Base-by-base conservation (phyloP, 805 yeast genomes). In the Zygoascus biomembranicola region DNA sequence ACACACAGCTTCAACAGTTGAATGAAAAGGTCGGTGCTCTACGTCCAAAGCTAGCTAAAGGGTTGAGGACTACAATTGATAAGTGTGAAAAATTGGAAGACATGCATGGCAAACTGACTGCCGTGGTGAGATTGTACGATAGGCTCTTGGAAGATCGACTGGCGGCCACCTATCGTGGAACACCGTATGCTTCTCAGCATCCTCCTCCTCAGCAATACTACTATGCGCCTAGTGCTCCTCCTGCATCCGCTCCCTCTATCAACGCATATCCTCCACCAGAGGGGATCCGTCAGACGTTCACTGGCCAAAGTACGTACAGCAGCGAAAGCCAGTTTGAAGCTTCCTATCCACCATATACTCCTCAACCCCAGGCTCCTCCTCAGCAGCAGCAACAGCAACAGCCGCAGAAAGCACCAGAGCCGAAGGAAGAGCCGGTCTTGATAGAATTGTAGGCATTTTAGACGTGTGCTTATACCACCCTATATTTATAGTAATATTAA, bases 121-220 rank as follows among this genome's bases (percentile, higher is more conserved):
- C 89, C 5, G 83, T 88, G 32, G 78, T 82, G 63, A 77, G 85
- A 56, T 72, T 85, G n/a, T 90, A 89, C 62, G 95, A 89, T 65
- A 79, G 78, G 55, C 75, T 85, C 49, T 72, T 89, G 55, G 95
- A 90, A 55, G 70, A 73, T 31, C 67, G 82, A 64, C 67, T 76
- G 57, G 66, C 74, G 62, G 65, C 69, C 55, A 67, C 78, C 58
- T 61, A 71, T 42, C 56, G 49, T 31, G 55, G 57, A 43, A 59
- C 47, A 44, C 13, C 47, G 16, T n/a, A 44, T 44, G 32, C 32
- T 4, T 42, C 45, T 39, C 53, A 45, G 11, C 32, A 18, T 16
- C 32, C 43, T 14, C 56, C 44, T 18, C 43, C 49, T 20, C 51
- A n/a, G 19, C 57, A 39, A 43, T 37, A 37, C n/a, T 50, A 53